Percentiles rank a stretch among this genome's conserved stretches.
phyloP scores from a whole-genome alignment of 768 basidiomycete species.

The Lactarius quietus region DNA sequence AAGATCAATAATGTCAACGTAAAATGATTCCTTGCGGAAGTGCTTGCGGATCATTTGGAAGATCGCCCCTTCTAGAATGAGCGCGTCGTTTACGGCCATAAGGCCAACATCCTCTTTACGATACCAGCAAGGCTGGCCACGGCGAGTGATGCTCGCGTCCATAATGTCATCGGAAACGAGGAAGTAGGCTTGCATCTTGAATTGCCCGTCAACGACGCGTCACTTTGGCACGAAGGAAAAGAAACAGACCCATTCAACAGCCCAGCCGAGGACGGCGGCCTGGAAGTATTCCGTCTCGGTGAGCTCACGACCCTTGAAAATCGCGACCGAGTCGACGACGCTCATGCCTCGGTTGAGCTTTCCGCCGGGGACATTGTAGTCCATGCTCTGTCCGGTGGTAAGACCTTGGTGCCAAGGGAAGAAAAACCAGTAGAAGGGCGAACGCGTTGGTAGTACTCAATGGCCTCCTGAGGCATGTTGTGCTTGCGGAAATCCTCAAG shows the following conservation, averaged over 20 bases:
- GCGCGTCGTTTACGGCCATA: slow-evolving; percentile 93
- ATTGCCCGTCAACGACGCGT: background rate
- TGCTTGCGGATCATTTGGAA: slow-evolving; percentile 86
- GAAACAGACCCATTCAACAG: slow-evolving; percentile 79
- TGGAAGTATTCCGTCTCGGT: slow-evolving; percentile 85
- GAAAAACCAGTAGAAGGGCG: slow-evolving; percentile 28
- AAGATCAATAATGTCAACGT: slow-evolving; percentile 85
- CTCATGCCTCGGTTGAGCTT: slow-evolving; percentile 98
- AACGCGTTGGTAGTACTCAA: slow-evolving; percentile 82
- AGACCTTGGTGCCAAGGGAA: background rate
- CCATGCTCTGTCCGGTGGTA: slow-evolving; percentile 56
- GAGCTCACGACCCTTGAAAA: slow-evolving; percentile 68
- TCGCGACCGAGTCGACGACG: slow-evolving; percentile 89
- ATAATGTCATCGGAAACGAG: slow-evolving; percentile 97
- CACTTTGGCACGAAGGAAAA: background rate
- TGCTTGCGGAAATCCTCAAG: slow-evolving; percentile 60
- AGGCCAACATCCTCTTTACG: slow-evolving; percentile 61
- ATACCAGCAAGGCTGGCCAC: slow-evolving; percentile 97
- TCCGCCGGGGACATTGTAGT: slow-evolving; percentile 94
- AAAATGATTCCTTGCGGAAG: slow-evolving; percentile 77
- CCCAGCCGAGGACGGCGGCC: slow-evolving; percentile 90
- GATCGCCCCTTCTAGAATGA: slow-evolving; percentile 94
- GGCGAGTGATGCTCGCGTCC: slow-evolving; percentile 90
- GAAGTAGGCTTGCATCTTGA: slow-evolving; percentile 94
- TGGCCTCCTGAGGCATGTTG: slow-evolving; percentile 79